Percentiles rank a stretch among this genome's conserved stretches.
phyloP scores from a whole-genome alignment of 345 rosid species.

The Heritiera littoralis region DNA sequence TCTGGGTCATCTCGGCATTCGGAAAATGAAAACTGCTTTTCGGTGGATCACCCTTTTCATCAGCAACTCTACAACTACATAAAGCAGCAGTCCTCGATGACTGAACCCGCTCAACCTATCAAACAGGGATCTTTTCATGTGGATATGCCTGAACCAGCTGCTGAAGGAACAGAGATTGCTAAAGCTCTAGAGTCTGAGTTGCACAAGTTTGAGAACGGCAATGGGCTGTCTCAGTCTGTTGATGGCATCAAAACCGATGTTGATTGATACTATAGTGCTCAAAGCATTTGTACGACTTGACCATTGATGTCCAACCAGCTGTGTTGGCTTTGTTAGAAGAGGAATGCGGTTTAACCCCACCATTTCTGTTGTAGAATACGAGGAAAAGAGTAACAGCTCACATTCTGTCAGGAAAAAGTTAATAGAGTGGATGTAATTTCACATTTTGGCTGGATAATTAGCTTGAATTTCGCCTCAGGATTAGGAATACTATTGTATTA shows the following conservation, averaged over 20 bases:
- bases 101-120: slow-evolving; percentile 44
- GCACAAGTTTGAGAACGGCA: slow-evolving; percentile 59
- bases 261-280: slow-evolving; percentile 20
- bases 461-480: slow-evolving; percentile 20
- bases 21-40: slow-evolving; percentile 51
- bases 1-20: slow-evolving; percentile 74
- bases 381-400: slow-evolving; percentile 7
- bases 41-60: slow-evolving; percentile 83
- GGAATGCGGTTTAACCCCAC: slow-evolving; percentile 6
- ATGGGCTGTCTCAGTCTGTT: slow-evolving; percentile 37
- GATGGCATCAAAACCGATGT: slow-evolving; percentile 36
- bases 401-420: neutral
- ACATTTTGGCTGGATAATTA: neutral
- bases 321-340: slow-evolving; percentile 14
- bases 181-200: slow-evolving; percentile 75
- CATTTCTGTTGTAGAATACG: slow-evolving; percentile 22
- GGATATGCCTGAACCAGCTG: slow-evolving; percentile 65
- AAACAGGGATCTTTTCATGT: slow-evolving; percentile 94
- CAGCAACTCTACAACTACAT: slow-evolving; percentile 83
- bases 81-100: slow-evolving; percentile 55
- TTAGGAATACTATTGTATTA: slow-evolving; percentile 24
- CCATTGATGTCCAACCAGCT: neutral
- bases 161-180: slow-evolving; percentile 61
- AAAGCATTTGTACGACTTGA: neutral
- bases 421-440: slow-evolving; percentile 13